A percentile compares a stretch with the other conserved stretches of the same genome.
phyloP scores from a whole-genome alignment of 2,329 filamentous ascomycete species.

The Aureobasidium sp. region DNA sequence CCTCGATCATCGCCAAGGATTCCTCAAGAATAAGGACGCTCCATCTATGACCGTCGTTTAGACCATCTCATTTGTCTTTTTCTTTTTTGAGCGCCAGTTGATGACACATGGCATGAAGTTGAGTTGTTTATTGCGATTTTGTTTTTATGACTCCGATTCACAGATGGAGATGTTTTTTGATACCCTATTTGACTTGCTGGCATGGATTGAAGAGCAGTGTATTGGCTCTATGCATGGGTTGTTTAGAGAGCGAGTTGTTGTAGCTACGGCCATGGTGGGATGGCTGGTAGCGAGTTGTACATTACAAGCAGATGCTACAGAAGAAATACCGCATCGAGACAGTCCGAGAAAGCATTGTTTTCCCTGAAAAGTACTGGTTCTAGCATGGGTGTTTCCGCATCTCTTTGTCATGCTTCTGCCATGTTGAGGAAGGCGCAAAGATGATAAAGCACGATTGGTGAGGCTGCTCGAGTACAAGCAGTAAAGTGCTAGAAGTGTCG shows the following conservation, averaged over 20 bases:
- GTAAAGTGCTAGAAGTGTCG: background rate
- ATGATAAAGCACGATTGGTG: background rate
- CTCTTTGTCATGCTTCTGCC: background rate
- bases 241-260: background rate
- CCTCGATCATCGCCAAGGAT: background rate
- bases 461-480: background rate
- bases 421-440: background rate
- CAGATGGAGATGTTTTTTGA: constrained; percentile 14
- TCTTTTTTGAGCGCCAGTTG: background rate
- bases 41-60: background rate
- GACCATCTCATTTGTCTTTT: constrained; percentile 1
- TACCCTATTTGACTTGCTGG: constrained; percentile 14
- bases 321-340: background rate
- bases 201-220: background rate
- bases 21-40: background rate
- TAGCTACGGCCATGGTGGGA: background rate
- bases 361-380: background rate
- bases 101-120: constrained; percentile 5
- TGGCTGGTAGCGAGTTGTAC: background rate
- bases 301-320: background rate
- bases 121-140: constrained; percentile 6
- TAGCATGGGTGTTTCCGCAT: background rate
- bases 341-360: background rate
- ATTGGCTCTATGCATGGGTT: background rate
- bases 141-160: constrained; percentile 11